Percentiles rank a stretch among this genome's conserved stretches.
Conservation (phyloP, 352 stramenopile species). For the Pilasporangium apinafurcum region DNA sequence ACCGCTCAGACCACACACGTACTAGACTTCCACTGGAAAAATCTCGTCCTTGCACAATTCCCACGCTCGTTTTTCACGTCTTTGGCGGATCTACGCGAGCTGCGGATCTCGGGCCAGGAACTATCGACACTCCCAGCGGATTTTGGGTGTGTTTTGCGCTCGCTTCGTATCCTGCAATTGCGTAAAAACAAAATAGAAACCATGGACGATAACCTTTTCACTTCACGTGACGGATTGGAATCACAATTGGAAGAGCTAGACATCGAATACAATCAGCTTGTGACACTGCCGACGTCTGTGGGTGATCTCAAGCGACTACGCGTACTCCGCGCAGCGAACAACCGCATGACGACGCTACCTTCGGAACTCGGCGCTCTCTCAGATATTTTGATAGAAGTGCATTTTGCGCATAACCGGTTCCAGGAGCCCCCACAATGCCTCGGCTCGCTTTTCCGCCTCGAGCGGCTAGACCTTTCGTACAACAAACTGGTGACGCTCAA, state of each 20-base stretch:
- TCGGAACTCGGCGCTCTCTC: constrained; percentile 24
- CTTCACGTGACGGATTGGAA: not conserved
- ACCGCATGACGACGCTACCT: constrained; percentile 30
- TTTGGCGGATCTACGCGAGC: constrained; percentile 28
- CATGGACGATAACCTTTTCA: constrained; percentile 40
- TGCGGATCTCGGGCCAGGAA: constrained; percentile 55
- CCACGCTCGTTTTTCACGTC: constrained; percentile 41
- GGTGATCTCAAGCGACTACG: constrained; percentile 27
- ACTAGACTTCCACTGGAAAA: constrained; percentile 70
- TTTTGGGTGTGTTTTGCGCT: constrained; percentile 26
- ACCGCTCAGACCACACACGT: constrained; percentile 22
- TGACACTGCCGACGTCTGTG: constrained; percentile 31
- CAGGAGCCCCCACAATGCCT: constrained; percentile 15
- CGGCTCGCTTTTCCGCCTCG: constrained; percentile 15
- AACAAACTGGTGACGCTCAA: constrained; percentile 49
- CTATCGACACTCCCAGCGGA: constrained; percentile 27
- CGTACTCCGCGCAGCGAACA: constrained; percentile 40
- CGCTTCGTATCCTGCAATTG: constrained; percentile 51
- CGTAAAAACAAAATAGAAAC: constrained; percentile 49
- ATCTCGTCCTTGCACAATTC: constrained; percentile 35
- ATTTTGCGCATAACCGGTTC: constrained; percentile 55
- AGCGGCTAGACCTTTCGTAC: constrained; percentile 59
- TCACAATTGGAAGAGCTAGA: constrained; percentile 46
- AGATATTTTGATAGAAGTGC: constrained; percentile 20
- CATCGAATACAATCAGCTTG: constrained; percentile 58